phyloP scores from a whole-genome alignment of 1,284 basidiomycete species.

The Amylostereum areolatum region DNA sequence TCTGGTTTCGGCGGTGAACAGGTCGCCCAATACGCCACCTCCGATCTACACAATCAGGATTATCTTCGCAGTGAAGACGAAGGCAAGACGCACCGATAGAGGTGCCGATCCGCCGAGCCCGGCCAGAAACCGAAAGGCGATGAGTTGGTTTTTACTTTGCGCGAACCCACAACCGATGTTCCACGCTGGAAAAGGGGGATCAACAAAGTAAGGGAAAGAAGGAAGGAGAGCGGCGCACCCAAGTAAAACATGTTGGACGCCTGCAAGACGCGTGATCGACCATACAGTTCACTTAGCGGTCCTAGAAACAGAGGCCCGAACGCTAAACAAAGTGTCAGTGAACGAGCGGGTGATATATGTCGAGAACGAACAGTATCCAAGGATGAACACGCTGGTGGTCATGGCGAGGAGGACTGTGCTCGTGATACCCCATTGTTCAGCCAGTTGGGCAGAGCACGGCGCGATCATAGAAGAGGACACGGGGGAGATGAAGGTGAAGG shows the following conservation, averaged over 20 bases:
- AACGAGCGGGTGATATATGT: slow-evolving; percentile 20
- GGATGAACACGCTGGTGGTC: slow-evolving; percentile 61
- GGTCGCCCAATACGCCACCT: slow-evolving; percentile 45
- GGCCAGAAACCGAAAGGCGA: slow-evolving; percentile 61
- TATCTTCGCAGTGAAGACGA: background rate
- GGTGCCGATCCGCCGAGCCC: slow-evolving; percentile 63
- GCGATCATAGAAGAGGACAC: slow-evolving; percentile 72
- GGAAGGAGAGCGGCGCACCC: slow-evolving; percentile 30
- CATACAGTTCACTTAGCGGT: slow-evolving; percentile 50
- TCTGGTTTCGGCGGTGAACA: slow-evolving; percentile 39
- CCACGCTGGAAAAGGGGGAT: slow-evolving; percentile 37
- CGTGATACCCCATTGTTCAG: slow-evolving; percentile 50
- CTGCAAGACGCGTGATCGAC: slow-evolving; percentile 37
- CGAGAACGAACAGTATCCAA: slow-evolving; percentile 48
- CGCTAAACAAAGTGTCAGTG: slow-evolving; percentile 21
- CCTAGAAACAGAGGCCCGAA: slow-evolving; percentile 50
- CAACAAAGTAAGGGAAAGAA: background rate
- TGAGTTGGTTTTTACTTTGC: slow-evolving; percentile 47
- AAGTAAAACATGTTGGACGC: slow-evolving; percentile 53
- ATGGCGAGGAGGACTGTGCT: slow-evolving; percentile 47
- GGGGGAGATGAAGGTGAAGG: slow-evolving; percentile 62
- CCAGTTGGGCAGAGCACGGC: slow-evolving; percentile 51
- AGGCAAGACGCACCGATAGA: slow-evolving; percentile 37
- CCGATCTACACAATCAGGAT: slow-evolving; percentile 21
- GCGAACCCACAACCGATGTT: slow-evolving; percentile 66